Conservation (phyloP, 148 eudicot genomes). For the Spergularia marina region DNA sequence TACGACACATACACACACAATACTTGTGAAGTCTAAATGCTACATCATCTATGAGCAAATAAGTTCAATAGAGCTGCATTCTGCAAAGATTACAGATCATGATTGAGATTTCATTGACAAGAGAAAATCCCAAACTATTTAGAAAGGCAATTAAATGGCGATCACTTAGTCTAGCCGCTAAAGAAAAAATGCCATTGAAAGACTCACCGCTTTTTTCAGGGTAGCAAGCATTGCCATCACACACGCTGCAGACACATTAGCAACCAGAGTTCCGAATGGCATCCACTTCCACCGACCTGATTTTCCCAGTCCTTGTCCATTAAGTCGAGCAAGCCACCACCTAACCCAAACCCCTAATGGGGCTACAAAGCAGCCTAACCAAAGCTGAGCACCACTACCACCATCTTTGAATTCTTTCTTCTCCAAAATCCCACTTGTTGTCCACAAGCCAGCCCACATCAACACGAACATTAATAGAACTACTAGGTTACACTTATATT, state of each 20-base stretch:
- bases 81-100: too few relatives aligned
- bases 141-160: too few relatives aligned
- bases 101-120: too few relatives aligned
- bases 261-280: conserved; percentile 82
- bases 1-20: not conserved
- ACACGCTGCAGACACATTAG: conserved; percentile 83
- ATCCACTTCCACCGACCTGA: conserved; percentile 55
- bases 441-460: conserved; percentile 47
- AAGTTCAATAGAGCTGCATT: too few relatives aligned
- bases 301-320: conserved; percentile 76
- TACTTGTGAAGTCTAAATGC: not conserved
- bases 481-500: conserved; percentile 27
- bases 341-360: conserved; percentile 89
- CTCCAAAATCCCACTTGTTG: conserved; percentile 44
- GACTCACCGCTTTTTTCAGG: conserved; percentile 56
- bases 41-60: too few relatives aligned
- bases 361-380: conserved; percentile 76
- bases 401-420: conserved; percentile 49
- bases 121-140: too few relatives aligned
- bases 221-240: conserved; percentile 88
- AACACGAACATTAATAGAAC: conserved; percentile 34
- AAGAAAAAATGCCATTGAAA: not conserved
- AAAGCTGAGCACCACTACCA: conserved; percentile 57
- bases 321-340: conserved; percentile 83
- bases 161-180: too few relatives aligned